These are phyloP conservation scores for Rosa lucieae DNA, from an alignment of 306 rosid species.

Conservation along the genomic window DNA sequence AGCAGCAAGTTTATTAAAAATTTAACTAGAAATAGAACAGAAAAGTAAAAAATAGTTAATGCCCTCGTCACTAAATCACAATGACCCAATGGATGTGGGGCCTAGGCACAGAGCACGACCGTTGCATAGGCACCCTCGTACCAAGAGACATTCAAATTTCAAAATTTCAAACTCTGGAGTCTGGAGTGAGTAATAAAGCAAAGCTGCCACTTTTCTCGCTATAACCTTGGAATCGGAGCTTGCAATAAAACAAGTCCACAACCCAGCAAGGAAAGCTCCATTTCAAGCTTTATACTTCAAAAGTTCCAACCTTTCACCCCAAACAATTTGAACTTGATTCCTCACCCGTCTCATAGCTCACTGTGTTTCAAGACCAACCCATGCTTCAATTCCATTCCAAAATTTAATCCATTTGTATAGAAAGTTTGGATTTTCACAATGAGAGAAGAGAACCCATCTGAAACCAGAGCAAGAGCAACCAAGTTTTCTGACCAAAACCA, in stretches of 20 bases:
- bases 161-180: conserved; percentile 47
- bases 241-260: neutral
- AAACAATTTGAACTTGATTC: neutral
- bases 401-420: neutral
- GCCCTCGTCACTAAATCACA: neutral
- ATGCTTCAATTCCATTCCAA: neutral
- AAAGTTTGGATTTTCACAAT: conserved; percentile 31
- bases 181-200: conserved; percentile 22
- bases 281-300: neutral
- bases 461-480: conserved; percentile 51
- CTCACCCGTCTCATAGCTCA: neutral
- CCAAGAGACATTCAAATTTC: conserved; percentile 64
- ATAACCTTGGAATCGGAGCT: conserved; percentile 29
- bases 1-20: too few relatives aligned
- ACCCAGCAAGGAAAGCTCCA: conserved; percentile 3
- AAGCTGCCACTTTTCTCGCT: conserved; percentile 42
- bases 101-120: conserved; percentile 41
- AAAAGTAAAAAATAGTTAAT: neutral
- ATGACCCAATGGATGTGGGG: conserved; percentile 7
- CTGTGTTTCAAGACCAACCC: neutral
- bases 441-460: conserved; percentile 86
- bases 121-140: conserved; percentile 43
- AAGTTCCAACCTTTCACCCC: neutral
- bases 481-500: conserved; percentile 82
- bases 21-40: neutral